Evolutionary conservation across 148 eudicot genomes (phyloP).

Genomic region (Vaccinium vitisidaea): DNA sequence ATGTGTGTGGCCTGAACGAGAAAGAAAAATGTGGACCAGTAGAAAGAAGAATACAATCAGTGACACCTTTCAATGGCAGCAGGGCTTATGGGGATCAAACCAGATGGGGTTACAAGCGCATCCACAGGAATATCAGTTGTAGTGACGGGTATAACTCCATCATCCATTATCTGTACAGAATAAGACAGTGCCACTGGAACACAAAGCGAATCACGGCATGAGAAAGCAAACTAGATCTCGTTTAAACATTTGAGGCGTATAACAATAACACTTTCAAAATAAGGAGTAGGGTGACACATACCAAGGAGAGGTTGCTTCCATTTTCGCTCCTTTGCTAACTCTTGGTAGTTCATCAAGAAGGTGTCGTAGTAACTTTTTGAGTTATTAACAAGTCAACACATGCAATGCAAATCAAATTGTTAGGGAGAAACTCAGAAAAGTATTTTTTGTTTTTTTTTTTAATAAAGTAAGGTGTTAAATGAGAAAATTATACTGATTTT

Average conservation of each 20-base stretch:
- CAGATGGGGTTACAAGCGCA: constrained; percentile 78
- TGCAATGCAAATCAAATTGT: neutral
- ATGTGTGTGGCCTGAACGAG: neutral
- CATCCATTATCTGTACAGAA: constrained; percentile 83
- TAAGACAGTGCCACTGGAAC: constrained; percentile 86
- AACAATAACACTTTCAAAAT: neutral
- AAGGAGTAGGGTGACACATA: constrained; percentile 23
- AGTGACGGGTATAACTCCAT: constrained; percentile 78
- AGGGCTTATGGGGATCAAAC: constrained; percentile 69
- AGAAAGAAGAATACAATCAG: constrained; percentile 7
- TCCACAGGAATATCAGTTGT: constrained; percentile 75
- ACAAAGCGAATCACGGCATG: neutral
- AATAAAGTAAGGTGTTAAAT: neutral
- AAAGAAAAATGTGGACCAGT: neutral
- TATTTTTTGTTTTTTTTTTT: too few relatives aligned
- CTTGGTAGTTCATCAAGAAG: constrained; percentile 72
- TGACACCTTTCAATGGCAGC: constrained; percentile 46
- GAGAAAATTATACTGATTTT: neutral
- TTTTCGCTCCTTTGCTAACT: constrained; percentile 61
- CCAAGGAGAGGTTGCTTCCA: constrained; percentile 92
- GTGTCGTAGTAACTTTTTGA: constrained; percentile 85
- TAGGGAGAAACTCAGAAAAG: neutral
- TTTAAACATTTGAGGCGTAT: neutral
- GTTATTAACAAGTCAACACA: constrained; percentile 13
- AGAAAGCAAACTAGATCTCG: neutral